A percentile compares a stretch with the other conserved stretches of the same genome.
Evolutionary conservation across 1,284 basidiomycete genomes (phyloP).

Genomic region (Cronartium ribicola): DNA sequence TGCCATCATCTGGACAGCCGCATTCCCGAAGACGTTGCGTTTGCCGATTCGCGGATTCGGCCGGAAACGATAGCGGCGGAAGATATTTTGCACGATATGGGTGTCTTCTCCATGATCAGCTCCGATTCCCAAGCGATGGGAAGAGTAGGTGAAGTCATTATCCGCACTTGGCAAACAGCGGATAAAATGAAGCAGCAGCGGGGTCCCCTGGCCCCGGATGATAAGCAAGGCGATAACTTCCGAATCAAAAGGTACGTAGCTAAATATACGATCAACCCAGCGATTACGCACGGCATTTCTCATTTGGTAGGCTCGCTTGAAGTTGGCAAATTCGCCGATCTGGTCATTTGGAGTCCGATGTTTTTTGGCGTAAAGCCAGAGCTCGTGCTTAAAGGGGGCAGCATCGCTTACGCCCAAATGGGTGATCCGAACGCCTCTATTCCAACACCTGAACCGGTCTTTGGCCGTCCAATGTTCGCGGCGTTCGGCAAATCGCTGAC

Average conservation of each 20-base stretch:
- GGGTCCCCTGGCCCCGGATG: slow-evolving; percentile 69
- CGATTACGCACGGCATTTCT: slow-evolving; percentile 87
- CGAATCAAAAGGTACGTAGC: slow-evolving; percentile 95
- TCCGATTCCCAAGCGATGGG: slow-evolving; percentile 98
- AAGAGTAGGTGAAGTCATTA: slow-evolving; percentile 87
- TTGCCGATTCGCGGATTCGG: slow-evolving; percentile 94
- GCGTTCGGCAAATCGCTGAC: slow-evolving; percentile 67
- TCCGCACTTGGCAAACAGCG: slow-evolving; percentile 92
- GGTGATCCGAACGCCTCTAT: slow-evolving; percentile 61
- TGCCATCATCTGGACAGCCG: slow-evolving; percentile 51
- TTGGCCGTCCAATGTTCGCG: slow-evolving; percentile 79
- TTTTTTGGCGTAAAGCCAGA: slow-evolving; percentile 89
- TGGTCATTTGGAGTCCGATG: slow-evolving; percentile 89
- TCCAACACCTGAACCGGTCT: slow-evolving; percentile 83
- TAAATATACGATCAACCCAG: slow-evolving; percentile 98
- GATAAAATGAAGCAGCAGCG: slow-evolving; percentile 81
- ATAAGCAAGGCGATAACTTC: slow-evolving; percentile 74
- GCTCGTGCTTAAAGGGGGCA: slow-evolving; percentile 88
- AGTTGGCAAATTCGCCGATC: slow-evolving; percentile 78
- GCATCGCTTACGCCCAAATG: slow-evolving; percentile 77
- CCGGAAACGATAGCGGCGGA: slow-evolving; percentile 96
- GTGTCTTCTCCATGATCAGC: slow-evolving; percentile 90
- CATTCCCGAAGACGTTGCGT: slow-evolving; percentile 80
- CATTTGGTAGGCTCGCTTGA: slow-evolving; percentile 81
- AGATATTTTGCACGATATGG: slow-evolving; percentile 88